Evolutionary conservation across 805 yeast species (phyloP).

Genomic region (Cyberlindnera amylophila): DNA sequence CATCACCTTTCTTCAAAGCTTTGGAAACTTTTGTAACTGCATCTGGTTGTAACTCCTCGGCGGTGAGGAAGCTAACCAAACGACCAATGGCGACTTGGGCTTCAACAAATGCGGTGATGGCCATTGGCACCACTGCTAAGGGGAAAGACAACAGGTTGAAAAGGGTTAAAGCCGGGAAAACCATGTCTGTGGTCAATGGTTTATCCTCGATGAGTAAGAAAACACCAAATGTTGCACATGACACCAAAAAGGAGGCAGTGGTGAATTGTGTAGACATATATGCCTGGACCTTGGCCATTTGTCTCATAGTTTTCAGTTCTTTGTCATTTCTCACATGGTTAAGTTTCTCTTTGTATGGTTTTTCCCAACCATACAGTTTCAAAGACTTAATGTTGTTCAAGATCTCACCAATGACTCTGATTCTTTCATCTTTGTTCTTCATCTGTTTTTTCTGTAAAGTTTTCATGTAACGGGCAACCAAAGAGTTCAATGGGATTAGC

Average conservation of each 20-base stretch:
- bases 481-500: conserved; percentile 77
- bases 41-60: conserved; percentile 80
- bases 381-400: conserved; percentile 88
- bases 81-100: conserved; percentile 81
- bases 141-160: conserved; percentile 92
- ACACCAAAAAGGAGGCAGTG: conserved; percentile 84
- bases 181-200: conserved; percentile 84
- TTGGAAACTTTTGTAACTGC: conserved; percentile 53
- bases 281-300: conserved; percentile 71
- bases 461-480: conserved; percentile 64
- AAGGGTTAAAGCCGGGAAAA: conserved; percentile 84
- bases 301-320: conserved; percentile 72
- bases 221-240: conserved; percentile 83
- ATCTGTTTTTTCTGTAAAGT: conserved; percentile 78
- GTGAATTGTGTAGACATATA: conserved; percentile 73
- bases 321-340: conserved; percentile 82
- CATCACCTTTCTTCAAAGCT: conserved; percentile 58
- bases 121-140: conserved; percentile 86
- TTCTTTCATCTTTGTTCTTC: conserved; percentile 88
- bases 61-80: conserved; percentile 65
- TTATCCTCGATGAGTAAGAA: conserved; percentile 56
- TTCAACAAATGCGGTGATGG: conserved; percentile 80
- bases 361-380: conserved; percentile 95
- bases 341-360: conserved; percentile 71
- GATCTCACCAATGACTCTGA: conserved; percentile 83